These are phyloP conservation scores for Cystobasidium onofrii DNA, from an alignment of 768 basidiomycete species.

Conservation along the genomic window DNA sequence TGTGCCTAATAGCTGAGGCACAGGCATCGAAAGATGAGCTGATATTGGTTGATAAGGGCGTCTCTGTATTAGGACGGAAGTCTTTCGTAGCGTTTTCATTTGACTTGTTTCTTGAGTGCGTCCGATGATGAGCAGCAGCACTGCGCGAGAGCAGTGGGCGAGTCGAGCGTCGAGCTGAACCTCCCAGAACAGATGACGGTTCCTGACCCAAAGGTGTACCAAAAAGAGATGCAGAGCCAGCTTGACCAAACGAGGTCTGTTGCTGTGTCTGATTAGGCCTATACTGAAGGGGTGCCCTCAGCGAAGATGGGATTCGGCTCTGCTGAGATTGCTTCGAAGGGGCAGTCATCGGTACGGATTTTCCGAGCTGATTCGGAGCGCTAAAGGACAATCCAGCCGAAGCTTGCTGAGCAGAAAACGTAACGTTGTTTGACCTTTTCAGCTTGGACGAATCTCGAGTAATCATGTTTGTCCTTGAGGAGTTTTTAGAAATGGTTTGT, in stretches of 20 bases:
- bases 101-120: constrained; percentile 3
- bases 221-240: background rate
- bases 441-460: background rate
- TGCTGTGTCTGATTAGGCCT: background rate
- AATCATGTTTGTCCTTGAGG: background rate
- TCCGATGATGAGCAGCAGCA: background rate
- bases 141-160: background rate
- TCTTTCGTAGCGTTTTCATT: background rate
- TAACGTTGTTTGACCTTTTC: background rate
- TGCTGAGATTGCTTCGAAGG: background rate
- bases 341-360: background rate
- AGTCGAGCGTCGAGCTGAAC: background rate
- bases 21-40: constrained; percentile 8
- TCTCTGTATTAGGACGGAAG: background rate
- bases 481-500: background rate
- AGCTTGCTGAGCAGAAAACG: background rate
- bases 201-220: background rate
- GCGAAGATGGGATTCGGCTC: background rate
- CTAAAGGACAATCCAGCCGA: background rate
- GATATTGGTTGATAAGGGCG: background rate
- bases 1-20: constrained; percentile 6
- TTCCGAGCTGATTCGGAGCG: background rate
- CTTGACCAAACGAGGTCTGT: background rate
- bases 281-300: background rate
- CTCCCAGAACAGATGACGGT: background rate